Base-by-base conservation (phyloP, 2,329 filamentous ascomycete genomes). In the Claviceps capensis region DNA sequence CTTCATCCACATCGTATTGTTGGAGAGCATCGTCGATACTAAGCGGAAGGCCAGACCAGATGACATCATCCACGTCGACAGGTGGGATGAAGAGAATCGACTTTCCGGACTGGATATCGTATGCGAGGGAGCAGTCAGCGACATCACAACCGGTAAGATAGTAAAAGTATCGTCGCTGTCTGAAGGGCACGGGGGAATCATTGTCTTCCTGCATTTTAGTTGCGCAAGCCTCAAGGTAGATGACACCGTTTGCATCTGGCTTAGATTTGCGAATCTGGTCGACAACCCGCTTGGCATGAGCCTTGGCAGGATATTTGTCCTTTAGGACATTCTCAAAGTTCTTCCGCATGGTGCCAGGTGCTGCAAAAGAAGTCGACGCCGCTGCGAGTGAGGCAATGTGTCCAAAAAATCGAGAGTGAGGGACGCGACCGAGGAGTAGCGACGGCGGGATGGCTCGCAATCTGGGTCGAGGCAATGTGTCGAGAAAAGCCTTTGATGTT, bases 61-160 rank as follows among this genome's bases (percentile, higher is more conserved):
- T 88, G 53, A 97, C 89, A 51, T 82, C 83, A 44, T 93, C 86
- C n/a, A 88, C 79, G 60, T 95, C 83, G 61, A 90, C 79, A 16
- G 89, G 86, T 2, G 93, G 91, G 60, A 98, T 91, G 71, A 90
- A 98, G 48, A 98, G 81, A 2, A 84, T 94, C 42, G 90, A 79
- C 60, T 82, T 81, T 57, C 82, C 77, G 47, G 79, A 76, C 46
- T 78, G 73, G 53, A 95, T 83, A 58, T 95, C 84, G 72, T 96
- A 95, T 52, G 84, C 78, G 54, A 88, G 78, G 64, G 83, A 83
- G 61, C 85, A 85, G 67, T 96, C 89, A 54, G 90, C 79, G 34
- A 94, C 76, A 56, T 82, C 77, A 63, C 74, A 94, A 60, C 93
- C 93, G 23, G 88, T 91, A 45, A 97, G 75, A 69, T 98, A 98